Percentiles rank a stretch among this genome's conserved stretches.
Evolutionary conservation across 345 rosid genomes (phyloP).

Genomic region (Populus simonii): DNA sequence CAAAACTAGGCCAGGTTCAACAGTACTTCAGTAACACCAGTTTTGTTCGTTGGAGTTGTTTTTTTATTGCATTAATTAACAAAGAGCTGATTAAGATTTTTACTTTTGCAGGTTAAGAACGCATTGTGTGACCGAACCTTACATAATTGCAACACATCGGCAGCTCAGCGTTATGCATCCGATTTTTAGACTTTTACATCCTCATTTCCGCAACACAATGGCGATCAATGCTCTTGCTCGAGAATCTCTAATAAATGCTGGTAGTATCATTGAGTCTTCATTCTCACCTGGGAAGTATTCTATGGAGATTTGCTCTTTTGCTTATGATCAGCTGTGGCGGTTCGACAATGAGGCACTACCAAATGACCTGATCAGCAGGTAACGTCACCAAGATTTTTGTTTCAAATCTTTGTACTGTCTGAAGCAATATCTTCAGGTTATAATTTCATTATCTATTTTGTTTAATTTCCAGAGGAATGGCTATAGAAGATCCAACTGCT

Average conservation of each 20-base stretch:
- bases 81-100: no score
- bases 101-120: conserved; percentile 52
- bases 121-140: conserved; percentile 68
- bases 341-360: conserved; percentile 72
- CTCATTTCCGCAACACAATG: conserved; percentile 87
- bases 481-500: conserved; percentile 55
- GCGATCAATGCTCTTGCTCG: conserved; percentile 64
- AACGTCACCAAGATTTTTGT: conserved; percentile 4
- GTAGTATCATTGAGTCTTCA: conserved; percentile 58
- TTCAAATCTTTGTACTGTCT: neutral
- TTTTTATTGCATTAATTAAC: neutral
- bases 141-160: conserved; percentile 67
- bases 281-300: conserved; percentile 59
- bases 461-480: conserved; percentile 52
- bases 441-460: neutral
- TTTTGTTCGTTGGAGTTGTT: neutral
- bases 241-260: conserved; percentile 54
- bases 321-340: conserved; percentile 50
- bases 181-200: conserved; percentile 64
- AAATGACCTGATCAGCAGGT: conserved; percentile 72
- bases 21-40: neutral
- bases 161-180: conserved; percentile 82
- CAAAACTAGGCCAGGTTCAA: no score
- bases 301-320: conserved; percentile 57
- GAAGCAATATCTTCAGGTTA: neutral